Base-by-base conservation (phyloP, 2,329 filamentous ascomycete genomes). In the Metarhizium sp. region DNA sequence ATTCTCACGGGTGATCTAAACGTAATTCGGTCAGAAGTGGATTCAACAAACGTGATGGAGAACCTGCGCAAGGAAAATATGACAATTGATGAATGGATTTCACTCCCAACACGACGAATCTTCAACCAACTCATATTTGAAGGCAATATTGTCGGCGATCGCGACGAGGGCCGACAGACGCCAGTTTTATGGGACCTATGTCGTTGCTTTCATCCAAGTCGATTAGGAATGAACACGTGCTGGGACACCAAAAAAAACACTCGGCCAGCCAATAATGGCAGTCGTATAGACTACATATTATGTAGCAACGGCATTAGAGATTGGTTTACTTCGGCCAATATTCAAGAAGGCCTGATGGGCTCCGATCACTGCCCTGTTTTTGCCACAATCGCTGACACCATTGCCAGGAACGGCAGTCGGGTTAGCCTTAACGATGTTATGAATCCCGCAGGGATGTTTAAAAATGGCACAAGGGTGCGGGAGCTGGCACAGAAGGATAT, bases 341-440 rank as follows among this genome's bases (percentile, higher is more conserved):
- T 97, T 36, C 94, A 97, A 67, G 90, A 96, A 70, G 92, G 92
- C 0, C 74, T 97, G 25, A 87, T 95, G 79, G 94, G 94, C 0
- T 97, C 92, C 1, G 94, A 99, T 66, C 94, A 99, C 69, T 99
- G 94, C 63, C 94, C 94, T 0, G 92, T 97, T 1, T 97, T 87
- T 68, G 90, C 86, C 1, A 78, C 80, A 2, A 75, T 95, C 29
- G 82, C 85, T 18, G 82, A 92, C 40, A 74, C 65, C 2, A 80
- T 96, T 2, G 63, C 65, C 0, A 61, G 79, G 6, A 69, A 77
- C 14, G 78, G 74, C 1, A 63, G 73, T 48, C 69, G 80, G 49
- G 67, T 79, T 2, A 68, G 84, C 61, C 73, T 90, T 2, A 69
- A 77, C 32, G 90, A 96, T 64, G 69, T 94, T 52, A 81, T 96